Percentiles rank a stretch among this genome's conserved stretches.
phyloP scores from a whole-genome alignment of 345 rosid species.

The Isatis tinctoria region DNA sequence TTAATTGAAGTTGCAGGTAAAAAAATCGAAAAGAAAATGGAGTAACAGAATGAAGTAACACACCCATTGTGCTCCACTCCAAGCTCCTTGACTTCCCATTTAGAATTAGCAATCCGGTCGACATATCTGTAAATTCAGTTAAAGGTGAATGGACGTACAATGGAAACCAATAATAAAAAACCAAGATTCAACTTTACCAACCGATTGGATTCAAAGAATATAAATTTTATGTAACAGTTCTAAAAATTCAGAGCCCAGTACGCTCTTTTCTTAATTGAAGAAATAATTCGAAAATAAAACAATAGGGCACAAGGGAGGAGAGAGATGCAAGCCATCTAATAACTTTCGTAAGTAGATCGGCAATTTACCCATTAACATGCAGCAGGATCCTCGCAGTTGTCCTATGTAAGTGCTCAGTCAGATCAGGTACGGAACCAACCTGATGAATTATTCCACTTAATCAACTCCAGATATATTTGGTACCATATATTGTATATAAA shows the following conservation, averaged over 20 bases:
- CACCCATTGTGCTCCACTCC: conserved; percentile 99
- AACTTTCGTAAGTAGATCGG: neutral
- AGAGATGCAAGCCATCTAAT: neutral
- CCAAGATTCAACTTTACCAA: neutral
- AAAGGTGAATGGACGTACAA: conserved; percentile 4
- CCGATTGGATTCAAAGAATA: neutral
- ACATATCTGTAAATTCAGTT: conserved; percentile 59
- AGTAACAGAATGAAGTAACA: conserved; percentile 34
- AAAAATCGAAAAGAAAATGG: neutral
- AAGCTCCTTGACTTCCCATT: conserved; percentile 97
- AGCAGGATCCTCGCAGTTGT: conserved; percentile 86
- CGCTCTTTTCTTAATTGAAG: too few species aligned
- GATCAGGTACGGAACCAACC: conserved; percentile 91
- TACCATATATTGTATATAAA: conserved; percentile 7
- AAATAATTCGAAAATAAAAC: too few species aligned
- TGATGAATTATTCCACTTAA: conserved; percentile 37
- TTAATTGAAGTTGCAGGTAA: neutral
- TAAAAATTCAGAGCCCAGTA: neutral
- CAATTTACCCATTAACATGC: conserved; percentile 84
- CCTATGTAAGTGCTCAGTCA: conserved; percentile 70
- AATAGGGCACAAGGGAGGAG: neutral
- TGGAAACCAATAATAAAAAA: neutral
- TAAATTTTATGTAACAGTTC: neutral
- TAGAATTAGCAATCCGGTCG: conserved; percentile 85
- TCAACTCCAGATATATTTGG: conserved; percentile 16